phyloP scores from a whole-genome alignment of 192 early-diverging fungal species.

The Coemansia sp. region DNA sequence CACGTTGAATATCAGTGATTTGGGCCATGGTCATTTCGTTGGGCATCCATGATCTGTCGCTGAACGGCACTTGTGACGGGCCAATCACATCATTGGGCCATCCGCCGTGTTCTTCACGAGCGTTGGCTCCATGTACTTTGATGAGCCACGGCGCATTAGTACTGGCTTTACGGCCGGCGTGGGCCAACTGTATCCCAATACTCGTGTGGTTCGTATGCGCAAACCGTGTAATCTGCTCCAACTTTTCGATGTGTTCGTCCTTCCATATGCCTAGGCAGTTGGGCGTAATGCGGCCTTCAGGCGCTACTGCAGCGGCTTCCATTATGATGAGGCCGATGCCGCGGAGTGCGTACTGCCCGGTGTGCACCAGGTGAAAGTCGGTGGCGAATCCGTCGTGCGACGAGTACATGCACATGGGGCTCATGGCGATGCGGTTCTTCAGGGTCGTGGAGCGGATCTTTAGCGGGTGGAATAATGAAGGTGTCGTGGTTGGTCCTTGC shows the following conservation, averaged over 20 bases:
- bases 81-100: slow-evolving; percentile 74
- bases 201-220: slow-evolving; percentile 62
- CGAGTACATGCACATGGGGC: slow-evolving; percentile 86
- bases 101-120: slow-evolving; percentile 53
- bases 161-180: slow-evolving; percentile 78
- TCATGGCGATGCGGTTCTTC: slow-evolving; percentile 74
- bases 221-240: slow-evolving; percentile 53
- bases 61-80: slow-evolving; percentile 60
- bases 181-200: slow-evolving; percentile 76
- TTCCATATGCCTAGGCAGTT: slow-evolving; percentile 79
- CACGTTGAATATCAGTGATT: slow-evolving; percentile 63
- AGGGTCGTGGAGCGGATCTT: slow-evolving; percentile 64
- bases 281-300: slow-evolving; percentile 79
- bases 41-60: slow-evolving; percentile 20
- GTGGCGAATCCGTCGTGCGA: slow-evolving; percentile 64
- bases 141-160: slow-evolving; percentile 32
- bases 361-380: slow-evolving; percentile 66
- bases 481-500: slow-evolving; percentile 11
- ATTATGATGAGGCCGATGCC: slow-evolving; percentile 80
- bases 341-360: slow-evolving; percentile 68
- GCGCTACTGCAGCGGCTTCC: slow-evolving; percentile 73
- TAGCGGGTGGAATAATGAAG: slow-evolving; percentile 68
- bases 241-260: slow-evolving; percentile 69
- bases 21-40: slow-evolving; percentile 64
- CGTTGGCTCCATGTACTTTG: slow-evolving; percentile 12